Percentiles rank a stretch among this genome's conserved stretches.
These are phyloP conservation scores for Puccinellia tenuiflora DNA, from an alignment of 176 grass and related monocot species.

Conservation along the genomic window DNA sequence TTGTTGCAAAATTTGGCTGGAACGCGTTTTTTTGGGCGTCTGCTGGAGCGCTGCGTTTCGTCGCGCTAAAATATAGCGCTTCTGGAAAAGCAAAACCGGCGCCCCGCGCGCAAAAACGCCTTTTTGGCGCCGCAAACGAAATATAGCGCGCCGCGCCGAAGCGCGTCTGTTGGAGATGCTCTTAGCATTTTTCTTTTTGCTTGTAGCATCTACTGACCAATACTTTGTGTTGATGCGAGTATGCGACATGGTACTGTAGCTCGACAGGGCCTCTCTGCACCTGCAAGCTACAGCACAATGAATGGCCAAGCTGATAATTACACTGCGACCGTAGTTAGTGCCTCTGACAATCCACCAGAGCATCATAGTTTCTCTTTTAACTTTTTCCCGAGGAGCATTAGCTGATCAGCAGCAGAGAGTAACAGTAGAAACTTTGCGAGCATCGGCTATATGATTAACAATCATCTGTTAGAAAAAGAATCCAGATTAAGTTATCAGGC, in stretches of 20 bases:
- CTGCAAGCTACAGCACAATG: slow-evolving; percentile 4
- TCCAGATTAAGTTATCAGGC: not conserved
- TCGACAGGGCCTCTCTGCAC: not conserved
- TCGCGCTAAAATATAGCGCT: too few relatives aligned
- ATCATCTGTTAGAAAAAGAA: not conserved
- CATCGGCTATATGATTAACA: not conserved
- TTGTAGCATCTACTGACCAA: not conserved
- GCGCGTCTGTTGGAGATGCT: too few relatives aligned
- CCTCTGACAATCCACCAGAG: not conserved
- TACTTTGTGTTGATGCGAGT: slow-evolving; percentile 10
- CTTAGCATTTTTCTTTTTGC: too few relatives aligned
- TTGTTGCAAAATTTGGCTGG: too few relatives aligned
- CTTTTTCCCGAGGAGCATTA: not conserved
- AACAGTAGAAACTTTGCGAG: too few relatives aligned
- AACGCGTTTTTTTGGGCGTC: too few relatives aligned
- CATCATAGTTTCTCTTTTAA: not conserved
- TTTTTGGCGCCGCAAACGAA: too few relatives aligned
- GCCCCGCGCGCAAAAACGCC: too few relatives aligned
- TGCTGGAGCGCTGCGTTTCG: too few relatives aligned
- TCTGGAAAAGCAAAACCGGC: too few relatives aligned
- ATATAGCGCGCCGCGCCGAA: too few relatives aligned
- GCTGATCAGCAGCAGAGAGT: not conserved
- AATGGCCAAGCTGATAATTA: slow-evolving; percentile 19
- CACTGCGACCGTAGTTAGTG: not conserved
- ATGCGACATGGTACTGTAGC: slow-evolving; percentile 21